Base-by-base conservation (phyloP, 306 rosid species). In the Cyclanthera cordifolia region DNA sequence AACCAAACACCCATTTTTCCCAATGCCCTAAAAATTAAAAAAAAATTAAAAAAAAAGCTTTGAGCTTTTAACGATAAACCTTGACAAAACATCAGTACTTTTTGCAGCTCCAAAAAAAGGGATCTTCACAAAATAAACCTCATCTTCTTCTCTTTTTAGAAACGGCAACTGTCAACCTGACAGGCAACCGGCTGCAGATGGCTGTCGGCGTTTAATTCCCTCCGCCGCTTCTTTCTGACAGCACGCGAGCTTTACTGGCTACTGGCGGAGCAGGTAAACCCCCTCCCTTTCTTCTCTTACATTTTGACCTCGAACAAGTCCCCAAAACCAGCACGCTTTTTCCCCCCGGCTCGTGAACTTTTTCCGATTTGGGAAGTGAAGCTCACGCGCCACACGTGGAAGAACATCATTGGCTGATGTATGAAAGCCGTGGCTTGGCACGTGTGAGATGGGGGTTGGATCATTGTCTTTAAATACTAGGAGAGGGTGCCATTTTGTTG, bases 111-210 rank as follows among this genome's bases (percentile, higher is more conserved):
- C 37, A 25, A 50, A 2, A 37, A 34, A 37, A 47, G 45, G 20
- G 1, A 12, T 17, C 21, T 19, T n/a, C n/a, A n/a, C n/a, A 7
- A 19, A 20, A 17, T 20, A 12, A 45, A 12, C 16, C 7, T 25
- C 57, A 52, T 20, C 57, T 52, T 52, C 9, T 1, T 52, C 9
- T 16, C 0, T 52, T 32, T 50, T 25, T 2, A n/a, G 3, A 76
- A 67, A 81, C 76, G 74, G 82, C 71, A 75, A 82, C 82, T 90
- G 95, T 81, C 88, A 37, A n/a, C 46, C 69, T 64, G 53, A 64
- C 53, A 86, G 67, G 77, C 81, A 60, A 84, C 90, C 95, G 86
- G 89, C 54, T 76, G 85, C 96, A 87, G 89, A 78, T 73, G 63
- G 77, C 23, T 86, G 95, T 88, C 87, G 89, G 85, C 3, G 63